phyloP scores from a whole-genome alignment of 192 early-diverging fungal genomes.

The Coemansia sp. region DNA sequence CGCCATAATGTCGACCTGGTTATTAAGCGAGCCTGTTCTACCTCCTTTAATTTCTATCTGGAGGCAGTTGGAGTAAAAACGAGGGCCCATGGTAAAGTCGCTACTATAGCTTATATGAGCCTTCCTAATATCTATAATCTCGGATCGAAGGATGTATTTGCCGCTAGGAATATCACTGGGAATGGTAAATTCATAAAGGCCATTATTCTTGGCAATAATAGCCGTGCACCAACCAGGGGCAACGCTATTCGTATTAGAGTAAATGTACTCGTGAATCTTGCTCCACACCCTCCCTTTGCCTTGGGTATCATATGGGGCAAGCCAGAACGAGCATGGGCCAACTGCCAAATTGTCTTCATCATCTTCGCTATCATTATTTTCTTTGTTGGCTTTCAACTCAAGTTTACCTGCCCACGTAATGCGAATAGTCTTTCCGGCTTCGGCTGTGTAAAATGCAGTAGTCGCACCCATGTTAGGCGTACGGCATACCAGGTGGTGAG shows the following conservation, averaged over 20 bases:
- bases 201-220: not conserved
- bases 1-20: not conserved
- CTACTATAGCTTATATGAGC: not conserved
- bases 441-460: not conserved
- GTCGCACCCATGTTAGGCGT: not conserved
- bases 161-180: not conserved
- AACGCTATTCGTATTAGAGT: not conserved
- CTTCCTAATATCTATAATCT: not conserved
- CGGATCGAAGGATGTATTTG: not conserved
- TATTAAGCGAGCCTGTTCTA: not conserved
- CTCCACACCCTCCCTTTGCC: not conserved
- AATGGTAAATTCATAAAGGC: not conserved
- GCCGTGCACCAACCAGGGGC: not conserved
- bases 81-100: not conserved
- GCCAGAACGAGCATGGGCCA: not conserved
- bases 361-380: too few relatives aligned
- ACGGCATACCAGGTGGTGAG: not conserved
- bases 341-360: not conserved
- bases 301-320: not conserved
- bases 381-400: not conserved
- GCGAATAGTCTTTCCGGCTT: not conserved
- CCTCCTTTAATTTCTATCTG: not conserved
- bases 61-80: not conserved
- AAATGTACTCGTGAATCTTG: not conserved
- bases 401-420: not conserved